A percentile compares a stretch with the other conserved stretches of the same genome.
Conservation (phyloP, 2,329 filamentous ascomycete species). For the Juglanconis sp. region DNA sequence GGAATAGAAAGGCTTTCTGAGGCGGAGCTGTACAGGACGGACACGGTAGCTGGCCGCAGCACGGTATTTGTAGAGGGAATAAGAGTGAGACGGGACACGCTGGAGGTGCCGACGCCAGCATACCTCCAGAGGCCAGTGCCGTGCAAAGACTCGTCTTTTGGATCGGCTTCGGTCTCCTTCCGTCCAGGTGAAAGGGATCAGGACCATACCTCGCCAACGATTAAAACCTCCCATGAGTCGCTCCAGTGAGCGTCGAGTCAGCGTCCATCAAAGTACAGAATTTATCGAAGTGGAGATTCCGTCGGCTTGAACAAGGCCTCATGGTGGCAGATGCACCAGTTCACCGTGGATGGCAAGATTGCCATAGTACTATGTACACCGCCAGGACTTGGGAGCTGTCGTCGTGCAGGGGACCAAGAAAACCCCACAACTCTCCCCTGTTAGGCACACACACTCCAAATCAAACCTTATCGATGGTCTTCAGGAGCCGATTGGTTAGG, state of each 20-base stretch:
- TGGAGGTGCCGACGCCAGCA: constrained; percentile 5
- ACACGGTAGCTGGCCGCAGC: background rate
- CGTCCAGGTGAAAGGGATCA: background rate
- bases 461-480: too few relatives aligned
- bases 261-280: background rate
- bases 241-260: background rate
- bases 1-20: background rate
- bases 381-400: background rate
- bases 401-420: too few relatives aligned
- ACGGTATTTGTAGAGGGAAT: background rate
- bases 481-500: too few relatives aligned
- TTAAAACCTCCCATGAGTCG: background rate
- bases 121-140: background rate
- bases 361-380: background rate
- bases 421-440: background rate
- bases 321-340: background rate
- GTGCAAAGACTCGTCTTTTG: background rate
- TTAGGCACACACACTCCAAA: too few relatives aligned
- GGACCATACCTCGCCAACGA: background rate
- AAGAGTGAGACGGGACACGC: background rate
- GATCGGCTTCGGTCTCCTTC: background rate
- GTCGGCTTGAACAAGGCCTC: background rate
- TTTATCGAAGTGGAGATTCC: background rate
- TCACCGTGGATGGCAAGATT: background rate
- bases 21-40: background rate